Base-by-base conservation (phyloP, 2,329 filamentous ascomycete species). In the Aspergillus aculeatinus region DNA sequence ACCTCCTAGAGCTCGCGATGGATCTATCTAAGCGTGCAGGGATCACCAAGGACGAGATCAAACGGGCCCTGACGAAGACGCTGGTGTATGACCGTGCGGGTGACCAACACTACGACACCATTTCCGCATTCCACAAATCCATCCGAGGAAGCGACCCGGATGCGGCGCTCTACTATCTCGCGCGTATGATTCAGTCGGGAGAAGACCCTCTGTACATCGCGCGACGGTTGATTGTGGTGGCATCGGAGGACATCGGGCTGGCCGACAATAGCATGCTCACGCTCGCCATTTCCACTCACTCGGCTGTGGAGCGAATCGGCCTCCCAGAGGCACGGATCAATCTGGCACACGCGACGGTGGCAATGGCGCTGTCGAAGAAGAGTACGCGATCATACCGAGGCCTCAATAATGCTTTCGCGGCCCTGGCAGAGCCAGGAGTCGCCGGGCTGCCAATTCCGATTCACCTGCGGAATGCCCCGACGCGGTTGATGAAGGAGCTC, bases 51-150 rank as follows among this genome's bases (percentile, higher is more conserved):
- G 87, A 89, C 5, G 85, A 87, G 60, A 86, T 99, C 72, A 96
- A 96, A 72, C 81, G 87, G 1, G 85, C 90, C 2, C 82, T 99
- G 10, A 98, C 94, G 2, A 93, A 93, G 72, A 98, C 94, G 0
- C 82, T 98, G 1, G 92, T 98, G 14, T 98, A 98, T 77, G 95
- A 99, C 76, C 87, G 95, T 57, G 91, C 90, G 0, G 94, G 95
- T 55, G 95, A 99, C 76, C 92, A 96, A 74, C 95, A 98, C 78
- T 99, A 98, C 79, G 94, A 99, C 73, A 95, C 91, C 56, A 98
- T 99, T 70, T 96, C 91, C 0, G 95, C 95, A 31, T 95, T 98
- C 69, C 95, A 98, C 83, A 99, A 99, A 71, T 92, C 92, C 2
- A 88, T 98, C 10, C 89, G 95, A 50, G 95, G 95, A 47, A 89